Conservation (phyloP, 331 rosid genomes). For the Rhamnella rubrinervis region DNA sequence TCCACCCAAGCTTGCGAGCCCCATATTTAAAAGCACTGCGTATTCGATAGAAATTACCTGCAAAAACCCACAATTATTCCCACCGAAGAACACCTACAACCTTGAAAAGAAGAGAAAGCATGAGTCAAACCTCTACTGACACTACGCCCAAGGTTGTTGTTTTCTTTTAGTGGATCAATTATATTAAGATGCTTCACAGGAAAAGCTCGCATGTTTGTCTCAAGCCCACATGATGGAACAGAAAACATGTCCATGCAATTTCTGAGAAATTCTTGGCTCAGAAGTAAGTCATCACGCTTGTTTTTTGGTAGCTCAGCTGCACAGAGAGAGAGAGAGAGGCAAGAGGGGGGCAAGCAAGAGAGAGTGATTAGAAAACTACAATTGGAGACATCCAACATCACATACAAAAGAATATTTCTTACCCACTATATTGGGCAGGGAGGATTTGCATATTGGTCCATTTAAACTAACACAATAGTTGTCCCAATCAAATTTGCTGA, state of each 20-base stretch:
- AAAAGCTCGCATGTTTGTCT: slow-evolving; percentile 51
- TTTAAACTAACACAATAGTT: slow-evolving; percentile 72
- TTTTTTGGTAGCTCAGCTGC: slow-evolving; percentile 67
- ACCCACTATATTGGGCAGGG: slow-evolving; percentile 68
- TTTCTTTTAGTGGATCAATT: slow-evolving; percentile 82
- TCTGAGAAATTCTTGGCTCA: slow-evolving; percentile 70
- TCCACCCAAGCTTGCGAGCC: slow-evolving; percentile 79
- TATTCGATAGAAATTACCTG: slow-evolving; percentile 81
- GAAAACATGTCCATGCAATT: slow-evolving; percentile 64
- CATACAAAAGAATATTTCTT: slow-evolving; percentile 21
- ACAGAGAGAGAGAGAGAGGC: neutral
- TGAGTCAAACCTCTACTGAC: slow-evolving; percentile 54
- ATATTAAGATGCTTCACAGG: slow-evolving; percentile 77
- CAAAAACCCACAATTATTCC: slow-evolving; percentile 27
- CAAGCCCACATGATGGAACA: slow-evolving; percentile 52
- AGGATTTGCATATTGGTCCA: slow-evolving; percentile 74
- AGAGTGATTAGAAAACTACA: neutral
- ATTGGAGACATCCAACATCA: slow-evolving; percentile 3
- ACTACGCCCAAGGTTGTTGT: slow-evolving; percentile 93
- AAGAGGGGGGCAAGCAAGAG: neutral
- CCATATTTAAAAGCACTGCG: slow-evolving; percentile 86
- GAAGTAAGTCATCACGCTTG: slow-evolving; percentile 47
- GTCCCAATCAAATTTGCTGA: slow-evolving; percentile 91
- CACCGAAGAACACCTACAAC: neutral
- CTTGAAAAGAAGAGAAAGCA: neutral